A percentile compares a stretch with the other conserved stretches of the same genome.
Evolutionary conservation across 441 rosid genomes (phyloP).

Genomic region (Omphalea diandra): DNA sequence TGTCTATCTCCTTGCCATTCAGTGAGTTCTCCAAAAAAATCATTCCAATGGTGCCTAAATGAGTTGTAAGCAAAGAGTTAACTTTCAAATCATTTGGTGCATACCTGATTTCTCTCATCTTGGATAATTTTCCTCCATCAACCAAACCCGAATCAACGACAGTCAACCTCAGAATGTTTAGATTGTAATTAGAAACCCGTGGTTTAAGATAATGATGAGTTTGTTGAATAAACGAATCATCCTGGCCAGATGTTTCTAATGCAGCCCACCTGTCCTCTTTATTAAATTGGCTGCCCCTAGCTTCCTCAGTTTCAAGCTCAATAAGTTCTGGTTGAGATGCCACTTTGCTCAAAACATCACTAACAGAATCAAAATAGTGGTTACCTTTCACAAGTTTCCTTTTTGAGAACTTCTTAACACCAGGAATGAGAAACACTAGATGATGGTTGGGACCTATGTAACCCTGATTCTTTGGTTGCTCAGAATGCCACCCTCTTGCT

Average conservation of each 20-base stretch:
- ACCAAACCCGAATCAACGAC: conserved; percentile 66
- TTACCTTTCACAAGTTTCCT: conserved; percentile 64
- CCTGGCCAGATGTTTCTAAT: conserved; percentile 39
- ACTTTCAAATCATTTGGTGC: conserved; percentile 31
- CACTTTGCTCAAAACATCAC: conserved; percentile 68
- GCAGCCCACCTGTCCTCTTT: conserved; percentile 31
- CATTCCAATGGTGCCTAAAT: conserved; percentile 28
- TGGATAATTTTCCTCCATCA: conserved; percentile 42
- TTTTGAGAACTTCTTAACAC: conserved; percentile 65
- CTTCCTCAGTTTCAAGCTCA: conserved; percentile 56
- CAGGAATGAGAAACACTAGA: conserved; percentile 72
- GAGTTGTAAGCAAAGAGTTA: conserved; percentile 29
- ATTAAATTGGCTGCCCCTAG: conserved; percentile 24
- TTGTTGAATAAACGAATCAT: conserved; percentile 36
- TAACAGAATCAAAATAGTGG: conserved; percentile 75
- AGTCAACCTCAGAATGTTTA: conserved; percentile 45
- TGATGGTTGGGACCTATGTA: conserved; percentile 39
- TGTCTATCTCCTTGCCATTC: conserved; percentile 27
- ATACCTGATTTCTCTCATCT: conserved; percentile 46
- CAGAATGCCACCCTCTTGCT: conserved; percentile 80
- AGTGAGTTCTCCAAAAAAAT: conserved; percentile 20
- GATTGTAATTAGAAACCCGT: conserved; percentile 42
- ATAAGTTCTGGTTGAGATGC: conserved; percentile 70
- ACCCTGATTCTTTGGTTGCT: conserved; percentile 50
- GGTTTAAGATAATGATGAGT: conserved; percentile 58